Evolutionary conservation across 306 rosid genomes (phyloP).

Genomic region (Acacia crassicarpa): DNA sequence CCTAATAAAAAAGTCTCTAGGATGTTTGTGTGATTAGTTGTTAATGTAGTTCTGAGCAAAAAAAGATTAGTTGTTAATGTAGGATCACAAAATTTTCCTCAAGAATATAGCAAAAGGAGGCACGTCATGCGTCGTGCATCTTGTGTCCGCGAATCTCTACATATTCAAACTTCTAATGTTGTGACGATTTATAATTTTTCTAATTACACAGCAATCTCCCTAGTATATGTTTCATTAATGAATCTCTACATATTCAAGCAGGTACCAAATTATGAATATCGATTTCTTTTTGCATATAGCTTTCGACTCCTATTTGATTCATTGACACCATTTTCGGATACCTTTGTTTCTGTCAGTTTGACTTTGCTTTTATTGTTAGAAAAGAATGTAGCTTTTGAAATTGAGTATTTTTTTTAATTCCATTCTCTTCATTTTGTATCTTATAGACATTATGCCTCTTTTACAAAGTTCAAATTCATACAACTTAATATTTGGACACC

Average conservation of each 20-base stretch:
- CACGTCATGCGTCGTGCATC: no score
- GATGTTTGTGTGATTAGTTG: no score
- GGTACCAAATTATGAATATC: constrained; percentile 38
- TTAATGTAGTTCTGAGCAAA: no score
- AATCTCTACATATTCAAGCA: constrained; percentile 23
- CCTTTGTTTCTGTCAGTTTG: background rate
- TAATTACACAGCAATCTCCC: constrained; percentile 21
- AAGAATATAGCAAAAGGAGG: no score
- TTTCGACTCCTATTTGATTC: background rate
- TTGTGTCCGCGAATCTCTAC: no score
- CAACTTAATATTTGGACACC: no score
- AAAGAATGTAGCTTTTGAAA: background rate
- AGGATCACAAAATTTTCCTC: no score
- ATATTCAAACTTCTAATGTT: no score
- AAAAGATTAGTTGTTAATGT: no score
- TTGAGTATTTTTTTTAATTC: background rate
- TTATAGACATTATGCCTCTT: constrained; percentile 3
- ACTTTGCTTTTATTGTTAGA: background rate
- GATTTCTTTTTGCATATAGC: background rate
- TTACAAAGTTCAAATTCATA: constrained; percentile 28
- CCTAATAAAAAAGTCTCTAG: no score
- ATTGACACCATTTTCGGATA: background rate
- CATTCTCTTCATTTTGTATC: background rate
- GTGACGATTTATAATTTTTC: constrained; percentile 22
- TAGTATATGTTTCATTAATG: constrained; percentile 15